Evolutionary conservation across 805 yeast species (phyloP), one percentile per base, ranked within the genome.

Genomic region (Zygosaccharomyces gambellarensis): DNA sequence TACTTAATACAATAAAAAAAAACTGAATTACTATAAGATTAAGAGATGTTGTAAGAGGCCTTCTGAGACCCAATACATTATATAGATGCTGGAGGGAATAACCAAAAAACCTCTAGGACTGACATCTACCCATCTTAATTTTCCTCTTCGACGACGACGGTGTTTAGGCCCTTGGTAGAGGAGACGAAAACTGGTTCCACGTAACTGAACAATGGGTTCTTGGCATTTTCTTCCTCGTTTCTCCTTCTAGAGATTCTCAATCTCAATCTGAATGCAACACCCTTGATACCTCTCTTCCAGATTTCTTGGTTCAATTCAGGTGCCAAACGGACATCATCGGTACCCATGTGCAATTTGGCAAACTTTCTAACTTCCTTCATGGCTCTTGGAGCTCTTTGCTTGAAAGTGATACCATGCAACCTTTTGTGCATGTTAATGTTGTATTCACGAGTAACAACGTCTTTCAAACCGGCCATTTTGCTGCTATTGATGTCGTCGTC

Each of bases 381-480:
- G 71, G 99, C 99, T 75, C 81, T 88, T 80, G 99, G 99, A 72
- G 99, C 99, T 82, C 97, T 90, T 87, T 87, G 87, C 85, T 94
- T 94, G 96, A 92, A 94, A 79, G 89, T 87, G 68, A 85, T 90
- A 82, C 98, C 98, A 80, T 88, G 96, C 75, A 90, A 87, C 95
- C 98, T 90, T 80, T 90, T 92, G 96, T 90, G 96, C 79, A 92
- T 81, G 89, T 94, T 92, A 79, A 94, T 90, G 85, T 99, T 94
- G 89, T 94, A 94, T 82, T 94, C 99, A 80, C 99, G 96, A 77
- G 99, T 87, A 79, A 94, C 97, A 79, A 90, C 97, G 90, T 94
- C 98, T 81, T 87, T 87, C 76, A 90, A 81, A 78, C 74, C 74
- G 65, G 78, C 75, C 78, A 74, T 74, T 64, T 65, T 67, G 38